These are phyloP conservation scores for Mallotus nudiflorus DNA, from an alignment of 345 rosid species.

Conservation along the genomic window DNA sequence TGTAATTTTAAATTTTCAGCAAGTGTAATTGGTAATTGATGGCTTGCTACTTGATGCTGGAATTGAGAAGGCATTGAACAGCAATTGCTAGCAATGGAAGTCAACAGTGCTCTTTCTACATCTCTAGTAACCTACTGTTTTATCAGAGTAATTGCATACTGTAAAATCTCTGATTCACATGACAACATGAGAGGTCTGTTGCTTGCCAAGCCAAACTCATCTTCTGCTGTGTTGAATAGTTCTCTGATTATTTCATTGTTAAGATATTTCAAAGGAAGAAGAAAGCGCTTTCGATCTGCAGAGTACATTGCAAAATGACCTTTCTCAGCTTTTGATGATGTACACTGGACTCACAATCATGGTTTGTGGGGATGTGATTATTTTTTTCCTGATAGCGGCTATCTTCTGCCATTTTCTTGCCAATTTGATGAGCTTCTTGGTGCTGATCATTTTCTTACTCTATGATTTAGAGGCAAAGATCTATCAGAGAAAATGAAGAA, in stretches of 20 bases:
- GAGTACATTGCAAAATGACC: background rate
- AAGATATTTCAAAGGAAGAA: background rate
- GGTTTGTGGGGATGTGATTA: constrained; percentile 1
- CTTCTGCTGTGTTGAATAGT: background rate
- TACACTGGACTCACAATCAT: background rate
- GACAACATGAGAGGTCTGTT: constrained; percentile 2
- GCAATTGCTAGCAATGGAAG: constrained; percentile 1
- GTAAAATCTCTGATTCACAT: constrained; percentile 9
- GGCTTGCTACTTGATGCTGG: background rate
- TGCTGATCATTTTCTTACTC: constrained; percentile 11
- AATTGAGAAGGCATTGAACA: background rate
- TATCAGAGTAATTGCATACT: background rate
- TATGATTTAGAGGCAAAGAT: background rate
- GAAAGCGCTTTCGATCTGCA: background rate
- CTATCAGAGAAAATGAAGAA: background rate
- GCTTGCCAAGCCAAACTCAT: background rate
- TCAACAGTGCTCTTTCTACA: constrained; percentile 3
- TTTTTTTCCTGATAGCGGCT: background rate
- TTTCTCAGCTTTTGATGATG: constrained; percentile 1
- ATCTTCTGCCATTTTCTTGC: constrained; percentile 18
- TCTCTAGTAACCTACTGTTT: background rate
- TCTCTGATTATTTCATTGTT: constrained; percentile 1
- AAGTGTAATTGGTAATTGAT: constrained; percentile 3
- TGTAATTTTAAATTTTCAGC: background rate
- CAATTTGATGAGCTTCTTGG: constrained; percentile 9